A percentile compares a stretch with the other conserved stretches of the same genome.
Evolutionary conservation across 179 eudicot genomes (phyloP).

Genomic region (Gypsophila paniculata): DNA sequence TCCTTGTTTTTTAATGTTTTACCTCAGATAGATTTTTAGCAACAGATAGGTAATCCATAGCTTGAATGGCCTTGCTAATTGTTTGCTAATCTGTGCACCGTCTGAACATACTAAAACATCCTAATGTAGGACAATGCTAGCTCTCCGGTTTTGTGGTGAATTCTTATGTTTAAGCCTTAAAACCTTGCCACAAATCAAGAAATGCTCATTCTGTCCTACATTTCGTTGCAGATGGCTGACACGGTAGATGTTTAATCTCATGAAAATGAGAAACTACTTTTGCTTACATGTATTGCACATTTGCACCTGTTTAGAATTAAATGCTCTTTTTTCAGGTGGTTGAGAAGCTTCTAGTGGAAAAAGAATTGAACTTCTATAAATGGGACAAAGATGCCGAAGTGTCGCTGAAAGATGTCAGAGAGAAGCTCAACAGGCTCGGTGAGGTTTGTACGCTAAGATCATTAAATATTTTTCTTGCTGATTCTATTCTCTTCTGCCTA

Average conservation of each 20-base stretch:
- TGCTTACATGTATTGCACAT: neutral
- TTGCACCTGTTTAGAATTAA: neutral
- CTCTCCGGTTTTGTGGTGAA: no score
- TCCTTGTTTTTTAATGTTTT: neutral
- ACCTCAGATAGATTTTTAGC: neutral
- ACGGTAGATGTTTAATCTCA: neutral
- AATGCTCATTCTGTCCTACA: no score
- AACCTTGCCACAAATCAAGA: no score
- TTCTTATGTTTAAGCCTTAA: no score
- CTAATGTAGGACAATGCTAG: no score
- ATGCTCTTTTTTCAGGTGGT: conserved; percentile 45
- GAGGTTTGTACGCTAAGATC: conserved; percentile 42
- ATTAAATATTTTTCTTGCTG: neutral
- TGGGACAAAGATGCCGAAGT: conserved; percentile 69
- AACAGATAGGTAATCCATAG: neutral
- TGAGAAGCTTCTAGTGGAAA: conserved; percentile 49
- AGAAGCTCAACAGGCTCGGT: conserved; percentile 63
- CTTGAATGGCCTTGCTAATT: neutral
- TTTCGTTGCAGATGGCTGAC: neutral
- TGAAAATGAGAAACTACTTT: neutral
- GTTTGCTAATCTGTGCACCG: neutral
- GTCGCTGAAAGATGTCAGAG: conserved; percentile 58
- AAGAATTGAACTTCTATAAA: conserved; percentile 54
- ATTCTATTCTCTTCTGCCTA: neutral
- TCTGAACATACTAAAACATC: neutral